A percentile compares a stretch with the other conserved stretches of the same genome.
phyloP scores from a whole-genome alignment of 257 asterid genomes.

The Ocimum tenuiflorum region DNA sequence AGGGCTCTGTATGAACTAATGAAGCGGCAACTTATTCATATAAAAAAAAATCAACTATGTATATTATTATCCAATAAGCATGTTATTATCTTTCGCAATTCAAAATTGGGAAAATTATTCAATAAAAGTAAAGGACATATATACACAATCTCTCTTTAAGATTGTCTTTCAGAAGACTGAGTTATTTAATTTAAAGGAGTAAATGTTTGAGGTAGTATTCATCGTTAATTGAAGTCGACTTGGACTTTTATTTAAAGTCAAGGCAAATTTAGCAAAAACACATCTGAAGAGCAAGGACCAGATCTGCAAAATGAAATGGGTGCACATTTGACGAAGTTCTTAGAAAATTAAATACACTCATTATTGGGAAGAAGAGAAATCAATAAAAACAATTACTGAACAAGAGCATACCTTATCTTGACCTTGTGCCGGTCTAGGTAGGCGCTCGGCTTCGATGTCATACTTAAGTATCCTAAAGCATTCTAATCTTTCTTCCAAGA shows the following conservation, averaged over 20 bases:
- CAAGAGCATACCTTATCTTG: slow-evolving; percentile 66
- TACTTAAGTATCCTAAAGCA: slow-evolving; percentile 86
- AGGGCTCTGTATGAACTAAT: not conserved
- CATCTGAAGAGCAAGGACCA: not conserved
- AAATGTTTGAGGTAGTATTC: not conserved
- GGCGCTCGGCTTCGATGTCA: slow-evolving; percentile 95
- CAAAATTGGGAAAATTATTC: not conserved
- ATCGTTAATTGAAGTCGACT: not conserved
- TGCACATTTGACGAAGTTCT: not conserved
- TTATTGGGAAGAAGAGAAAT: not conserved
- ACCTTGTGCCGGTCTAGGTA: slow-evolving; percentile 69
- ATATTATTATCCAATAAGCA: not conserved
- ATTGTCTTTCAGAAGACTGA: not conserved
- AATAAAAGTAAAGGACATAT: not conserved
- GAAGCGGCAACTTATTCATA: not conserved
- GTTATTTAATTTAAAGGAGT: not conserved
- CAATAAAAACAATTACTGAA: not conserved
- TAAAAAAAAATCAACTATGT: not conserved
- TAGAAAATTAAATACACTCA: too few relatives aligned
- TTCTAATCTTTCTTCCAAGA: slow-evolving; percentile 90
- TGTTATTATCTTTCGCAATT: not conserved
- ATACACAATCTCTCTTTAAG: not conserved
- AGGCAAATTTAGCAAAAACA: not conserved
- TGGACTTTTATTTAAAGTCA: not conserved
- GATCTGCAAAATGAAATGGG: not conserved